Conservation (phyloP, 2,329 filamentous ascomycete genomes). For the Pyricularia grisea region DNA sequence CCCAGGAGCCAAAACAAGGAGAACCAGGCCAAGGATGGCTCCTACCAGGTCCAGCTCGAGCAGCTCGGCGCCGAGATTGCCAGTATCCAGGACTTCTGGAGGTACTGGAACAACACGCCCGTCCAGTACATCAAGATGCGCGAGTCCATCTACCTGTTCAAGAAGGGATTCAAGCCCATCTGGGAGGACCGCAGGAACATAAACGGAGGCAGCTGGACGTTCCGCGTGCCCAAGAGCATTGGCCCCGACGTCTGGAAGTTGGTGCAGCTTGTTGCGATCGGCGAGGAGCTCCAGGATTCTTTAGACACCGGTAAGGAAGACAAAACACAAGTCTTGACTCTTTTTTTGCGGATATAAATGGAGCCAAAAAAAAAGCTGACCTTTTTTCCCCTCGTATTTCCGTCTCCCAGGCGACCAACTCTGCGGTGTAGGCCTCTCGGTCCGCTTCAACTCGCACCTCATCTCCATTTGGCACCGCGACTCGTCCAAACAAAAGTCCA, state of each 20-base stretch:
- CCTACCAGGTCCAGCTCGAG: conserved; percentile 48
- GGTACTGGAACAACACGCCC: conserved; percentile 73
- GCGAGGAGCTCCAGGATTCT: conserved; percentile 67
- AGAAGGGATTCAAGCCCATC: conserved; percentile 64
- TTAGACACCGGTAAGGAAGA: conserved; percentile 56
- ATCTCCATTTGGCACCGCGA: conserved; percentile 93
- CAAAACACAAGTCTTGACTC: background rate
- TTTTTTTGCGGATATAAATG: too few relatives aligned
- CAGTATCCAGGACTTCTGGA: conserved; percentile 78
- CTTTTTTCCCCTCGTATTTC: background rate
- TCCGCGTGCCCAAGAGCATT: conserved; percentile 71
- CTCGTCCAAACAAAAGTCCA: conserved; percentile 66
- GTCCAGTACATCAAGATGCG: conserved; percentile 67
- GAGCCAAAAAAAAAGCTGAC: background rate
- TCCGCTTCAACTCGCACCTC: conserved; percentile 81
- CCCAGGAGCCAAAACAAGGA: conserved; percentile 32
- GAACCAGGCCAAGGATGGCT: conserved; percentile 26
- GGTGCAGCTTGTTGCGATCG: conserved; percentile 73
- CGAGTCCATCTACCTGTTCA: conserved; percentile 73
- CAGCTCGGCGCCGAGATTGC: conserved; percentile 59
- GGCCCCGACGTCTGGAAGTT: conserved; percentile 72
- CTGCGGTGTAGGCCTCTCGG: conserved; percentile 78
- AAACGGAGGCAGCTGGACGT: conserved; percentile 83
- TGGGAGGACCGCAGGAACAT: conserved; percentile 85
- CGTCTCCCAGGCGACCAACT: conserved; percentile 74